These are phyloP conservation scores for Dimocarpus longan DNA, from an alignment of 345 rosid genomes.

Conservation along the genomic window DNA sequence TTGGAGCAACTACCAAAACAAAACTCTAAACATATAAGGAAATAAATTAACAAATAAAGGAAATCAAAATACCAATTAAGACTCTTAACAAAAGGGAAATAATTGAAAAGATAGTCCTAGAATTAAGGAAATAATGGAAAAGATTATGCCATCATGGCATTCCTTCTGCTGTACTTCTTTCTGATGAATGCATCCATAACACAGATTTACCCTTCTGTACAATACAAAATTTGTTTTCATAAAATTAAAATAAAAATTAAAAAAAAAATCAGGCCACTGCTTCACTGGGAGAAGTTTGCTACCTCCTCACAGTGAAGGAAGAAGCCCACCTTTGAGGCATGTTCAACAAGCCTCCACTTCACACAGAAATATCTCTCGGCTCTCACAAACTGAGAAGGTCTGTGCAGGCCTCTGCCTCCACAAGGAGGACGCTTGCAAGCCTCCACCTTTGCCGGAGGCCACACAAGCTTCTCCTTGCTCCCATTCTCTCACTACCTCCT, in stretches of 20 bases:
- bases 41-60: too few species aligned
- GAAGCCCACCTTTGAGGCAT: not conserved
- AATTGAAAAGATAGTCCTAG: too few species aligned
- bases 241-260: not conserved
- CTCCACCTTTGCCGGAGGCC: not conserved
- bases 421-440: not conserved
- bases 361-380: not conserved
- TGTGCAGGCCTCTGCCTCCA: not conserved
- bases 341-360: not conserved
- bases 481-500: not conserved
- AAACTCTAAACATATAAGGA: too few species aligned
- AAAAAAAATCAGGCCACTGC: not conserved
- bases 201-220: not conserved
- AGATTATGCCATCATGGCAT: too few species aligned
- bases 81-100: too few species aligned
- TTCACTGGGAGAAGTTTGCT: not conserved
- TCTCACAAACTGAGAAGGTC: not conserved
- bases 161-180: too few species aligned
- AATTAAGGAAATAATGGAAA: too few species aligned
- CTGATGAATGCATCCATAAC: too few species aligned
- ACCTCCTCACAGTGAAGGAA: not conserved
- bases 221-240: not conserved
- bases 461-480: not conserved
- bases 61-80: too few species aligned
- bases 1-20: too few species aligned